Conservation (phyloP, 2,329 filamentous ascomycete genomes). For the Colletotrichum australisinense region DNA sequence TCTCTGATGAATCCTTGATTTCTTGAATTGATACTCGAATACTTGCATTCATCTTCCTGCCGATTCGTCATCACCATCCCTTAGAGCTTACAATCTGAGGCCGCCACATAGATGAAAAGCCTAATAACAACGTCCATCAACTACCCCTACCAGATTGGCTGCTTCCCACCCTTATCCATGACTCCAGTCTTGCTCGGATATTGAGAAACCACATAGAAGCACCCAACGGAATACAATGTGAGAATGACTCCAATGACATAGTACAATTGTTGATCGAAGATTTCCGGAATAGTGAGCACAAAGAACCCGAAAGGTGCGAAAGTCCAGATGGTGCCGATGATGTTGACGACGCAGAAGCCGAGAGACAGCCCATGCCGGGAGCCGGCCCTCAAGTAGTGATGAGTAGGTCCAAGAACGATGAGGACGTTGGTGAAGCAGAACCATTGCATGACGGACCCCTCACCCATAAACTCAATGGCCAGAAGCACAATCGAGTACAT, state of each 20-base stretch:
- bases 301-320: constrained; percentile 1
- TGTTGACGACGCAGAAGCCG: constrained; percentile 25
- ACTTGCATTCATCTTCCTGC: no score
- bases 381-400: constrained; percentile 23
- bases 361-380: constrained; percentile 27
- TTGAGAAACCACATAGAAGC: background rate
- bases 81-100: no score
- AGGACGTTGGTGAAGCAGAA: constrained; percentile 34
- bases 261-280: background rate
- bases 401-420: constrained; percentile 20
- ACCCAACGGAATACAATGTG: constrained; percentile 2
- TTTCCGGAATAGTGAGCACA: background rate
- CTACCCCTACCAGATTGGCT: constrained; percentile 11
- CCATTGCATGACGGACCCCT: constrained; percentile 31
- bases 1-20: no score
- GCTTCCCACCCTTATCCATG: background rate
- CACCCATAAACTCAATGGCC: constrained; percentile 27
- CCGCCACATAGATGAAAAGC: no score
- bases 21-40: no score
- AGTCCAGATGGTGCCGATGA: constrained; percentile 18
- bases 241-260: constrained; percentile 6
- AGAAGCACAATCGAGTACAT: constrained; percentile 27
- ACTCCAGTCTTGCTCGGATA: constrained; percentile 12
- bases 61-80: no score
- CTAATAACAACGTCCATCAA: no score